These are phyloP conservation scores for Aureobasidium mangrovei DNA, from an alignment of 2,329 filamentous ascomycete species.

Conservation along the genomic window DNA sequence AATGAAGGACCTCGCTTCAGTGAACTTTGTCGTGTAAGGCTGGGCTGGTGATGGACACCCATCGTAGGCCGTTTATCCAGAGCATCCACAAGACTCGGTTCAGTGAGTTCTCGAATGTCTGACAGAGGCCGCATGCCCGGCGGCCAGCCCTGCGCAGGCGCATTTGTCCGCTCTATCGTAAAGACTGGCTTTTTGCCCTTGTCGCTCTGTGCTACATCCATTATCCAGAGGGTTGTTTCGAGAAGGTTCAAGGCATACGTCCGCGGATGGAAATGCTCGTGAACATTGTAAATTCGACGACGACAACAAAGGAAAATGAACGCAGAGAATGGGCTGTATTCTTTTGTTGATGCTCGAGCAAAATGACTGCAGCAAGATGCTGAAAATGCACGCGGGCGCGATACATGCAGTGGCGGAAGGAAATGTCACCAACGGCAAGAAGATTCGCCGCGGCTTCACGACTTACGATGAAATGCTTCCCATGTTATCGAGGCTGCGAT, in stretches of 20 bases:
- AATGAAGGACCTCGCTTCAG: slow-evolving; percentile 20
- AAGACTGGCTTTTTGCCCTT: slow-evolving; percentile 11
- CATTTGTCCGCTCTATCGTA: background rate
- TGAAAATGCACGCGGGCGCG: background rate
- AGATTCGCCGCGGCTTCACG: background rate
- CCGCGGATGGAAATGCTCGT: no score
- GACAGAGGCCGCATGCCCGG: slow-evolving; percentile 37
- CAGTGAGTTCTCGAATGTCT: slow-evolving; percentile 43
- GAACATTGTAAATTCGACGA: background rate
- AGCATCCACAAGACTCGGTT: slow-evolving; percentile 37
- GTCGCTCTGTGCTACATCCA: slow-evolving; percentile 3
- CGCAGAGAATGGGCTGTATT: background rate
- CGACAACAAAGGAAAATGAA: background rate
- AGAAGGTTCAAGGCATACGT: no score
- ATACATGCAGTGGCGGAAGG: background rate
- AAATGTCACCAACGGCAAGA: background rate
- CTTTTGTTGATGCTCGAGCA: background rate
- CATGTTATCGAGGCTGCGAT: background rate
- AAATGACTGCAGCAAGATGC: background rate
- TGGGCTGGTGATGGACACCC: slow-evolving; percentile 12
- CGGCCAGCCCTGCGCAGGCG: slow-evolving; percentile 15
- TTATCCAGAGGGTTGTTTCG: background rate
- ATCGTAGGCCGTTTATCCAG: slow-evolving; percentile 4
- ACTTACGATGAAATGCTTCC: background rate
- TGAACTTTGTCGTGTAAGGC: slow-evolving; percentile 17